These are phyloP conservation scores for Aegilops longissima DNA, from an alignment of 176 grass and related monocot species.

Conservation along the genomic window DNA sequence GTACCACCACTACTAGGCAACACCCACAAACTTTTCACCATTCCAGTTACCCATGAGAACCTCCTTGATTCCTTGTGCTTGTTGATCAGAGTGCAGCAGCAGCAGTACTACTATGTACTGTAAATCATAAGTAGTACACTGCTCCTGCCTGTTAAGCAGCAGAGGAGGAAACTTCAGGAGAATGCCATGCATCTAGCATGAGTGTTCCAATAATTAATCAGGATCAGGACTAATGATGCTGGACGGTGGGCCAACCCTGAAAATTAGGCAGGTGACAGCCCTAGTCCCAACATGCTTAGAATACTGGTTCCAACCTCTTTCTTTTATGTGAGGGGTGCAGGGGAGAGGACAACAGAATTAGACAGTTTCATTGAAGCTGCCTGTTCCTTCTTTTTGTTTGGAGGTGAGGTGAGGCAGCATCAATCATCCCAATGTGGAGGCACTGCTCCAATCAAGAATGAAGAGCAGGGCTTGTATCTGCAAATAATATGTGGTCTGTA, in stretches of 20 bases:
- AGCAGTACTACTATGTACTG: neutral
- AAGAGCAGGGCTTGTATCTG: neutral
- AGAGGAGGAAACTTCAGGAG: conserved; percentile 18
- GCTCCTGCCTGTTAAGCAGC: conserved; percentile 2
- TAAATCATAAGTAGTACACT: neutral
- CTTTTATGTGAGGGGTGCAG: conserved; percentile 38
- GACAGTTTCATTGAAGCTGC: conserved; percentile 50
- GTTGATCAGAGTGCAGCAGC: conserved; percentile 20
- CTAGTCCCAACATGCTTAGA: conserved; percentile 56
- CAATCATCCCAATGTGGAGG: conserved; percentile 39
- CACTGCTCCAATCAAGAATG: conserved; percentile 33
- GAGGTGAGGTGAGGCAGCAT: conserved; percentile 37
- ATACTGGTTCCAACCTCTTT: conserved; percentile 46
- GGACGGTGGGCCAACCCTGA: conserved; percentile 36
- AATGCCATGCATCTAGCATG: conserved; percentile 11
- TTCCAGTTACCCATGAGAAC: conserved; percentile 49
- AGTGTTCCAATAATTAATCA: conserved; percentile 31
- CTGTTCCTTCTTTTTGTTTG: conserved; percentile 64
- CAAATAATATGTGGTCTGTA: neutral
- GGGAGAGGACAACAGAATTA: conserved; percentile 47
- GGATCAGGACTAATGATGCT: conserved; percentile 30
- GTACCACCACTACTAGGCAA: conserved; percentile 18
- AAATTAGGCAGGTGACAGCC: conserved; percentile 41
- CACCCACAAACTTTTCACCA: conserved; percentile 49
- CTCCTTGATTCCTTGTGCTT: conserved; percentile 32